A percentile compares a stretch with the other conserved stretches of the same genome.
phyloP scores from a whole-genome alignment of 2,329 filamentous ascomycete genomes.

The Monosporascus sp. region DNA sequence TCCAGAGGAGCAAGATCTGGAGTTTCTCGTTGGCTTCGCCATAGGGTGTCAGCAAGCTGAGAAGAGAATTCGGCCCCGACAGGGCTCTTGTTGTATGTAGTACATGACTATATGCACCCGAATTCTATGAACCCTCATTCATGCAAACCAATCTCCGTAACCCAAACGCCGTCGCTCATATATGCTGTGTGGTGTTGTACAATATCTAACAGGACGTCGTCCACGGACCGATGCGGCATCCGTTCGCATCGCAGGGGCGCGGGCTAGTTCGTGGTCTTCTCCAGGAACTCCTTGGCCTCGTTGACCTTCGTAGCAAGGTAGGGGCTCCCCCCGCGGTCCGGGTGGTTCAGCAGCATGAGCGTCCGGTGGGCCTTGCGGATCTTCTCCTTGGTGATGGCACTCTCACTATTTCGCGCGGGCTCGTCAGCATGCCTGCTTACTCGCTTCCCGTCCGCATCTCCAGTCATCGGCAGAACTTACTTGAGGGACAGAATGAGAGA shows the following conservation, averaged over 20 bases:
- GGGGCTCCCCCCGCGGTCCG: conserved; percentile 91
- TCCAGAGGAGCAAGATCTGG: too few relatives aligned
- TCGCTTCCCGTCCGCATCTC: conserved; percentile 2
- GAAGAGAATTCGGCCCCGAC: conserved; percentile 12
- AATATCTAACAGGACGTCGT: background rate
- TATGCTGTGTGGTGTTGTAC: background rate
- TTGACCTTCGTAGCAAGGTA: conserved; percentile 98
- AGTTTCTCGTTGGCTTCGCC: background rate
- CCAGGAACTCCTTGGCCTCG: conserved; percentile 93
- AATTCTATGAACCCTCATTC: background rate
- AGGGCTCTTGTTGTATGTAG: conserved; percentile 7
- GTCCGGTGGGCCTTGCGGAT: conserved; percentile 92
- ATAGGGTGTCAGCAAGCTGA: conserved; percentile 6
- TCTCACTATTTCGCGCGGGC: conserved; percentile 55
- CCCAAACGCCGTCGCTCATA: background rate
- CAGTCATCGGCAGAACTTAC: conserved; percentile 42
- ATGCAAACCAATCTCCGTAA: conserved; percentile 5
- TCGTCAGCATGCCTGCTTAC: background rate
- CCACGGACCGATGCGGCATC: background rate
- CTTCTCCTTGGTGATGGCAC: conserved; percentile 83
- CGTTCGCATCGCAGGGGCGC: background rate
- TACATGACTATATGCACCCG: conserved; percentile 4
- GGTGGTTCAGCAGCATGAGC: conserved; percentile 96
- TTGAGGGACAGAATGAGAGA: conserved; percentile 83
- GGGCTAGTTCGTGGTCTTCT: conserved; percentile 52